These are phyloP conservation scores for Zygoascus bituminiphila DNA, from an alignment of 805 yeast species.

Conservation along the genomic window DNA sequence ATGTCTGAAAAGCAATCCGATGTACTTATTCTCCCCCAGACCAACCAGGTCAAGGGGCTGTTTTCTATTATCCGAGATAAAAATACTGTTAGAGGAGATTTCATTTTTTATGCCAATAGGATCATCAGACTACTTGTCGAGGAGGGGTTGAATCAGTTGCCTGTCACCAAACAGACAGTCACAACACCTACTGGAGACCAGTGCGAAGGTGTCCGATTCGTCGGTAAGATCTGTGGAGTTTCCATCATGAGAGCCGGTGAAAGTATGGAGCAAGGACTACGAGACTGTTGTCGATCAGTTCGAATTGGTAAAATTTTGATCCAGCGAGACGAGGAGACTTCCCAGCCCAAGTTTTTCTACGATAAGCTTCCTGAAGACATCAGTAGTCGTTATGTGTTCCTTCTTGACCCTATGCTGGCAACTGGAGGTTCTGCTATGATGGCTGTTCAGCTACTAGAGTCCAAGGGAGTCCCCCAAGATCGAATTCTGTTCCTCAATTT, in stretches of 20 bases:
- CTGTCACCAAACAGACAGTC: slow-evolving; percentile 63
- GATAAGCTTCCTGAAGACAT: slow-evolving; percentile 94
- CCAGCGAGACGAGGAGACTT: slow-evolving; percentile 98
- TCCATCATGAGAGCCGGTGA: slow-evolving; percentile 98
- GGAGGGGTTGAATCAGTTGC: slow-evolving; percentile 89
- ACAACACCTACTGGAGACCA: slow-evolving; percentile 66
- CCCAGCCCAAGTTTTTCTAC: slow-evolving; percentile 82
- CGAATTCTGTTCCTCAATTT: slow-evolving; percentile 85
- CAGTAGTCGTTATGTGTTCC: slow-evolving; percentile 74
- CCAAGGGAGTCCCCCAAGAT: slow-evolving; percentile 81
- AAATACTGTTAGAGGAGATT: slow-evolving; percentile 77
- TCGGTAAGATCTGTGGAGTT: slow-evolving; percentile 96
- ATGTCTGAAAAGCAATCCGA: background rate
- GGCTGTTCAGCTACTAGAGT: slow-evolving; percentile 87
- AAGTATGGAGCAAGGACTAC: slow-evolving; percentile 95
- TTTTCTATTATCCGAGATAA: slow-evolving; percentile 76
- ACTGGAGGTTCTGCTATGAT: slow-evolving; percentile 97
- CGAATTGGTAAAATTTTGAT: slow-evolving; percentile 93
- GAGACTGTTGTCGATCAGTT: slow-evolving; percentile 95
- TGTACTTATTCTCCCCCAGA: slow-evolving; percentile 43
- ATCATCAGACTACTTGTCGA: slow-evolving; percentile 90
- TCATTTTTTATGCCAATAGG: slow-evolving; percentile 91
- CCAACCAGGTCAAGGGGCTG: slow-evolving; percentile 80
- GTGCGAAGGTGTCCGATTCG: slow-evolving; percentile 64
- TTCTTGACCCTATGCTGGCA: slow-evolving; percentile 96